Evolutionary conservation across 768 basidiomycete genomes (phyloP), one percentile per base, ranked within the genome.

Genomic region (Tricholoma matsutake): DNA sequence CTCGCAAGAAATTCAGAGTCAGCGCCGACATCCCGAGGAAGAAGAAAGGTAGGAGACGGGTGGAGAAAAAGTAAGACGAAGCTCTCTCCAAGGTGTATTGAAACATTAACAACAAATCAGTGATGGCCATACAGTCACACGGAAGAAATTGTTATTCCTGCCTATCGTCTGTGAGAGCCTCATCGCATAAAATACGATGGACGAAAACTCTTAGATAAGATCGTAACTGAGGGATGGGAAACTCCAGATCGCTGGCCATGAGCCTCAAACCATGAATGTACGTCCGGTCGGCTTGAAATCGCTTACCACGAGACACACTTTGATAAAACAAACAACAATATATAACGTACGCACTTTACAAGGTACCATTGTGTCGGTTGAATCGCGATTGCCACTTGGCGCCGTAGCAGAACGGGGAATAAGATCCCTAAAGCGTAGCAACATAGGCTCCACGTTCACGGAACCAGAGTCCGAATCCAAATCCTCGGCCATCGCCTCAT

Each of bases 401-500:
- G 9, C 28, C 51, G 29, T 32, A 53, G 31, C 32, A 41, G 54
- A 56, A 60, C 41, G 28, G 51, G 59, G 39, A 60, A 60, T 31
- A 35, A 51, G 28, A 25, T 60, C 59, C 37, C 53, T 35, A 60
- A 54, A 60, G 20, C 39, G 14, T 35, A 34, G 29, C 37, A 60
- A 59, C 25, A 34, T 51, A 45, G 52, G 37, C 55, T 63, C 63
- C 67, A 64, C 59, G 62, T 64, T 64, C 61, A 57, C 53, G 63
- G 63, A 61, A 61, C 58, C 37, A 55, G 58, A 61, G 54, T 60
- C 54, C 49, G 60, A 64, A 62, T 62, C 58, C 54, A 54, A 62
- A 62, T 58, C 56, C 53, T 62, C 64, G 66, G 67, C 63, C 53
- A 67, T 67, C 64, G 60, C 67, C 65, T 47, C 18, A 63, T 65